phyloP scores from a whole-genome alignment of 164 flowering plant species.

The Chimonanthus praecox region DNA sequence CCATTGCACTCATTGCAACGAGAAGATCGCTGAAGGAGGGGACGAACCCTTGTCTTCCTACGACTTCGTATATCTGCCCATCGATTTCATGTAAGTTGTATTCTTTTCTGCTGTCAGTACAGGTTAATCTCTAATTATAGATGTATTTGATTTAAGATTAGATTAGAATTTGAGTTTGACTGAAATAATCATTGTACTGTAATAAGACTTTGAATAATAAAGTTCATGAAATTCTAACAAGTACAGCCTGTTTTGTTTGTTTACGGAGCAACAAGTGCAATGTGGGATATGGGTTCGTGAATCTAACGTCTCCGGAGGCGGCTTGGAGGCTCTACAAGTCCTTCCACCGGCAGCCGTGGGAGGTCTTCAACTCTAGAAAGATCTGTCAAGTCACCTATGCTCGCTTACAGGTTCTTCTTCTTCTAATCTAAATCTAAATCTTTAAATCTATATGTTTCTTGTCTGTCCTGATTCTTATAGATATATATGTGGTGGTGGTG shows the following conservation, averaged over 20 bases:
- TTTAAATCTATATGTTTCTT: background rate
- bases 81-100: conserved; percentile 71
- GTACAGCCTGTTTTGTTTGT: background rate
- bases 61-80: conserved; percentile 91
- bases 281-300: conserved; percentile 96
- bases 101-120: too few species aligned
- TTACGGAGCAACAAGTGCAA: conserved; percentile 82
- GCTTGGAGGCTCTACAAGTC: conserved; percentile 79
- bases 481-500: too few species aligned
- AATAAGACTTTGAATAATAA: too few species aligned
- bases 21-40: conserved; percentile 47
- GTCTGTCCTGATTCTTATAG: too few species aligned
- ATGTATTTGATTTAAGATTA: too few species aligned
- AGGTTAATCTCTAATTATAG: too few species aligned
- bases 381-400: conserved; percentile 90
- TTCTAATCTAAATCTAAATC: background rate
- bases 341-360: conserved; percentile 80
- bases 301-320: conserved; percentile 82
- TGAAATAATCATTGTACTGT: too few species aligned
- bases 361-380: conserved; percentile 86
- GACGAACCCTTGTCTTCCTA: conserved; percentile 72
- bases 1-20: conserved; percentile 88
- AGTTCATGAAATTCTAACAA: too few species aligned
- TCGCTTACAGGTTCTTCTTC: conserved; percentile 61
- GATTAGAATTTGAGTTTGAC: too few species aligned